Evolutionary conservation across 108 stramenopile species (phyloP), one percentile per base, ranked within the genome.

Genomic region (Cyclotella kingstonii): DNA sequence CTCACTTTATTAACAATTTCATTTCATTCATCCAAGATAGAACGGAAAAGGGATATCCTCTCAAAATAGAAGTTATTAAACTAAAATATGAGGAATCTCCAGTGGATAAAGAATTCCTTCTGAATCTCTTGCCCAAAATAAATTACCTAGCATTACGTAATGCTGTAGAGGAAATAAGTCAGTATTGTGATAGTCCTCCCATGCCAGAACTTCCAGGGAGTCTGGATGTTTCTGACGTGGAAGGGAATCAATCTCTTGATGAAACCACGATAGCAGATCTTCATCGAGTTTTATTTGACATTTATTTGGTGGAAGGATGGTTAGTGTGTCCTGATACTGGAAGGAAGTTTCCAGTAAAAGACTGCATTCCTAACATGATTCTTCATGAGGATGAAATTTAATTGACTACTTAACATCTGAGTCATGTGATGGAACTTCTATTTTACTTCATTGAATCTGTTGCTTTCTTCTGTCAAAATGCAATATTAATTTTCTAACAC

Each of bases 331-430:
- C 95, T 0, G 87, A 90, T 75, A 96, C 95, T 10, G 92, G 91
- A 34, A 69, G 97, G 4, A 79, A 79, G 52, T 98, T 96, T 64
- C 82, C 93, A 11, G 86, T 98, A 48, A 93, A 87, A 55, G 87
- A 96, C 27, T 77, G 91, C 29, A 96, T 98, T 47, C 97, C 97
- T 4, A 98, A 98, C 63, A 96, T 98, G 97, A 87, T 98, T 42
- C 74, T 99, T 29, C 95, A 97, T 55, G 98, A 97, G 60, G 98
- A 99, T 80, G 98, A 98, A 77, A 81, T 96, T 25, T 94, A 80
- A 54, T 28, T 3, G n/a, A n/a, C n/a, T n/a, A n/a, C n/a, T n/a
- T n/a, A n/a, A n/a, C n/a, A n/a, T n/a, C n/a, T n/a, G n/a, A n/a
- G n/a, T n/a, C n/a, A n/a, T n/a, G 36, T 11, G 36, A 36, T 36